A percentile compares a stretch with the other conserved stretches of the same genome.
Evolutionary conservation across 306 rosid species (phyloP).

Genomic region (Rubus parviflorus): DNA sequence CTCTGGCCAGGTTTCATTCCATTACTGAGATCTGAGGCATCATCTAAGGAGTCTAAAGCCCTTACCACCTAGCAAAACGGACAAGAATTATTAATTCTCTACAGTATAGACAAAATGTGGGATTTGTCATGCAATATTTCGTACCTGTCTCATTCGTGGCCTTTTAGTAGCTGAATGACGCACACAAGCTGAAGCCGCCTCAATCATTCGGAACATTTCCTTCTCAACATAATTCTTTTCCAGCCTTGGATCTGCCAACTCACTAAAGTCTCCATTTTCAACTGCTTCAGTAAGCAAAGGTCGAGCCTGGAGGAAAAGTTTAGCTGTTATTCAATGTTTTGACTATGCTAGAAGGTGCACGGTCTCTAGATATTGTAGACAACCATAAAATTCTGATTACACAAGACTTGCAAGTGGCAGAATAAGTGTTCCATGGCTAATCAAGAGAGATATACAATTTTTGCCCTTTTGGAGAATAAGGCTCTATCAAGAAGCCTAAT

Average conservation of each 20-base stretch:
- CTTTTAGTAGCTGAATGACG: constrained; percentile 81
- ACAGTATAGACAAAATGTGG: background rate
- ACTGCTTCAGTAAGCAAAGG: constrained; percentile 68
- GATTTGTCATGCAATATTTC: background rate
- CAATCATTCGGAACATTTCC: constrained; percentile 87
- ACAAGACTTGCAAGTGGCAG: background rate
- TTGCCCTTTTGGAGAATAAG: background rate
- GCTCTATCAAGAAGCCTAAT: background rate
- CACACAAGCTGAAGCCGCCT: constrained; percentile 93
- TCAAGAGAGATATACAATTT: background rate
- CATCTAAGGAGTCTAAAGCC: constrained; percentile 81
- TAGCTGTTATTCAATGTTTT: background rate
- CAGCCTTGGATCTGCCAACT: constrained; percentile 69
- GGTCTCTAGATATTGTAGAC: background rate
- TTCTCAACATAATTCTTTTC: constrained; percentile 51
- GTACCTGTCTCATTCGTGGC: constrained; percentile 92
- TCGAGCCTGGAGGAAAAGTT: constrained; percentile 69
- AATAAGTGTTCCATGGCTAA: background rate
- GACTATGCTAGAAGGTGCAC: background rate
- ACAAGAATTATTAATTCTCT: background rate
- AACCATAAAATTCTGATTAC: background rate
- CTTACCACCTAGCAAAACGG: constrained; percentile 65
- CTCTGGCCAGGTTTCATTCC: constrained; percentile 97
- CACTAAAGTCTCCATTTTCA: constrained; percentile 55
- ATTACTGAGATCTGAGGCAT: constrained; percentile 65